Evolutionary conservation across 495 filamentous ascomycete genomes (phyloP), one percentile per base, ranked within the genome.

Genomic region (Neurospora sp.): DNA sequence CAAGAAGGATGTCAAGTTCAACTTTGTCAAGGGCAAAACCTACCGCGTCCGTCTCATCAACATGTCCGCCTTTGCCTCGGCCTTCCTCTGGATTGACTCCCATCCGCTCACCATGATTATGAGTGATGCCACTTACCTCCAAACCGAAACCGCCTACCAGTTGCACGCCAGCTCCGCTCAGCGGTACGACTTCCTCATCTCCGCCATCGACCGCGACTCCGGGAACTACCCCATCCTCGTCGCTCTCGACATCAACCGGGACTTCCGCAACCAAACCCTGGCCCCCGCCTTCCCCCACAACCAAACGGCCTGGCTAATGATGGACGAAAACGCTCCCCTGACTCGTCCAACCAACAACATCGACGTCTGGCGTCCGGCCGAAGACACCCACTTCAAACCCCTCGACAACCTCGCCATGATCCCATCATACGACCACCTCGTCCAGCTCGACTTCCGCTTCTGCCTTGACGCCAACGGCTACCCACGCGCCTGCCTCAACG

Each of bases 41-140:
- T 96, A 96, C 75, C 84, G 93, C 40, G 78, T 97, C 70, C 89
- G 90, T 4, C 81, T 96, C 71, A 86, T 94, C 75, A 94, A 91
- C 78, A 89, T 92, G 59, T 87, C 86, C 0, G 90, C 90, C 3
- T 87, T 93, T 70, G 86, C 86, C 6, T 81, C 84, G 27, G 84
- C 87, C 53, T 84, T 91, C 75, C 80, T 94, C 74, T 87, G 90
- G 77, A 88, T 94, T 82, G 78, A 80, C 70, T 87, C 90, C 14
- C 86, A 87, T 10, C 88, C 91, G 73, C 88, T 84, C 70, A 85
- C 90, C 69, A 84, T 93, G 70, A 86, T 89, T 68, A 82, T 84
- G 79, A 84, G 84, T 1, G 87, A 89, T 68, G 83, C 75, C 14
- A 75, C 79, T 16, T 84, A 84, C 65, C 74, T 84, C 72, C 42